These are phyloP conservation scores for Solanum lycopersicoides DNA, from an alignment of 257 asterid genomes.

Conservation along the genomic window DNA sequence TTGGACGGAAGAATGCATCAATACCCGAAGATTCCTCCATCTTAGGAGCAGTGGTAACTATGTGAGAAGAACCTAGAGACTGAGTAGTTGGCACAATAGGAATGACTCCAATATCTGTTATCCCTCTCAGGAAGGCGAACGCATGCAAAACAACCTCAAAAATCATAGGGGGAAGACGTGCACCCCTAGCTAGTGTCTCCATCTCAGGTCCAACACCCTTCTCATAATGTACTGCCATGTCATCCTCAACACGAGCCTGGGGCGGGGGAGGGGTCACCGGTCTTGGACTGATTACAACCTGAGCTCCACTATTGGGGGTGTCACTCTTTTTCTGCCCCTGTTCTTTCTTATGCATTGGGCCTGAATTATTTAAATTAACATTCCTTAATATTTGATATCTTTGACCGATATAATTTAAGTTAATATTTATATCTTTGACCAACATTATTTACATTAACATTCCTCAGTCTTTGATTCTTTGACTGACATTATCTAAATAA, in stretches of 20 bases:
- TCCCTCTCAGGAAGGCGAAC: not conserved
- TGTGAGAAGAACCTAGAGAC: fast-evolving
- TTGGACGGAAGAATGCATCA: not conserved
- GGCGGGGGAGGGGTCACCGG: not conserved
- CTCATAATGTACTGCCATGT: too few relatives aligned
- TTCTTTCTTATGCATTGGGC: not conserved
- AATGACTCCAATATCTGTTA: too few relatives aligned
- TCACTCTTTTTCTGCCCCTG: not conserved
- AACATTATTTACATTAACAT: too few relatives aligned
- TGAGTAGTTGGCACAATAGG: not conserved
- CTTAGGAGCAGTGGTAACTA: not conserved
- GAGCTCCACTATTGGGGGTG: not conserved
- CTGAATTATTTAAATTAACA: not conserved
- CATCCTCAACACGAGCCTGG: not conserved
- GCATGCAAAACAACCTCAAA: too few relatives aligned
- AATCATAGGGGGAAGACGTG: not conserved
- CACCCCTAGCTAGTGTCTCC: not conserved
- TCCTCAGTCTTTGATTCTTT: not conserved
- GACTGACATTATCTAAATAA: too few relatives aligned
- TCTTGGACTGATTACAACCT: not conserved
- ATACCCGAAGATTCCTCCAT: not conserved
- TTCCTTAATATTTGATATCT: not conserved
- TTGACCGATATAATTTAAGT: not conserved
- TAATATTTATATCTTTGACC: too few relatives aligned
- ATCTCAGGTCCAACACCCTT: not conserved